These are phyloP conservation scores for Metschnikowia shivogae DNA, from an alignment of 805 yeast species.

Conservation along the genomic window DNA sequence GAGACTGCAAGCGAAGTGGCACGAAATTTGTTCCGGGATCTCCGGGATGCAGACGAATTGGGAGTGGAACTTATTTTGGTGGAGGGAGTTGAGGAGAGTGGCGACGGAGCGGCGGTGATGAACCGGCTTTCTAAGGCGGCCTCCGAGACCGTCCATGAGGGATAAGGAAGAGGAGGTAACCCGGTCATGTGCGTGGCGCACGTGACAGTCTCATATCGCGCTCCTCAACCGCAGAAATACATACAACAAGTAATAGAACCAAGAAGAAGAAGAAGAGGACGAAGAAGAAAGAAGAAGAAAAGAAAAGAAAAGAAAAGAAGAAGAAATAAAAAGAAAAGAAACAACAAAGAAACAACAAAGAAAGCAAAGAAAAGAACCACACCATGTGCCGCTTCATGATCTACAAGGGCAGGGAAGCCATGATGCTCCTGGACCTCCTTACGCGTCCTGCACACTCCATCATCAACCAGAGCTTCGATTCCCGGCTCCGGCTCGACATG, in stretches of 20 bases:
- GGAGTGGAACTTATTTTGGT: constrained; percentile 72
- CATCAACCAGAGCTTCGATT: constrained; percentile 92
- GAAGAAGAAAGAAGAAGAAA: too few relatives aligned
- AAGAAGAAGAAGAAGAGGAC: too few relatives aligned
- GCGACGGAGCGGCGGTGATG: constrained; percentile 94
- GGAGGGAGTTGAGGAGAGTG: constrained; percentile 71
- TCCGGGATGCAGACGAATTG: constrained; percentile 72
- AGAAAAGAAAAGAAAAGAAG: too few relatives aligned
- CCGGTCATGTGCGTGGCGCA: background rate
- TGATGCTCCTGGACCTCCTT: constrained; percentile 76
- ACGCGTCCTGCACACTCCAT: constrained; percentile 97
- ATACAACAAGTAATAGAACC: too few relatives aligned
- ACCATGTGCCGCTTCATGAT: constrained; percentile 89
- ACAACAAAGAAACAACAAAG: too few relatives aligned
- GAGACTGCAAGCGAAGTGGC: constrained; percentile 58
- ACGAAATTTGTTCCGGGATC: constrained; percentile 62
- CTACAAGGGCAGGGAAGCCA: constrained; percentile 86
- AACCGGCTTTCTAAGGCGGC: constrained; percentile 88
- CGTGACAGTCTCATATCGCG: background rate
- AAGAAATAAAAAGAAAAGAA: too few relatives aligned
- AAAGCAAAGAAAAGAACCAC: background rate
- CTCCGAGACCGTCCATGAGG: constrained; percentile 33
- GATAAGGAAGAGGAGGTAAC: background rate
- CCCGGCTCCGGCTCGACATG: constrained; percentile 80
- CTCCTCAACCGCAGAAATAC: too few relatives aligned